These are phyloP conservation scores for Teratosphaeria gauchensis DNA, from an alignment of 2,329 filamentous ascomycete genomes.

Conservation along the genomic window DNA sequence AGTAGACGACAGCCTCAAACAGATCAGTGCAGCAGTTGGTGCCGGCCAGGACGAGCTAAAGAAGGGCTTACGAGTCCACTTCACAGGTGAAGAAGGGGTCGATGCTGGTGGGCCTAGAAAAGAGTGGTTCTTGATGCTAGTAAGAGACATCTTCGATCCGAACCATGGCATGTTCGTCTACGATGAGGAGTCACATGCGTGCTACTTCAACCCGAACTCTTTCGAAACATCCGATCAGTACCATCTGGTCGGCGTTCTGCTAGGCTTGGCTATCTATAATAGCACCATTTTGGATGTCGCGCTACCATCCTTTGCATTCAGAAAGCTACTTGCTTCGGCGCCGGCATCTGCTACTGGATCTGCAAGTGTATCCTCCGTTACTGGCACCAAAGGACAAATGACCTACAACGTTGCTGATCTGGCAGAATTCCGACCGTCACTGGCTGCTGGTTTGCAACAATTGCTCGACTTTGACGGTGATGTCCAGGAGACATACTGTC, in stretches of 20 bases:
- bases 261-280: conserved; percentile 89
- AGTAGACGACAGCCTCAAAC: conserved; percentile 76
- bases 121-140: conserved; percentile 86
- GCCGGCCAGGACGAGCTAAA: conserved; percentile 77
- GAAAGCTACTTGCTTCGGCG: conserved; percentile 71
- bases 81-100: conserved; percentile 79
- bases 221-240: conserved; percentile 89
- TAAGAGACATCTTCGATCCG: conserved; percentile 83
- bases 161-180: conserved; percentile 88
- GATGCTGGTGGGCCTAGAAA: conserved; percentile 84
- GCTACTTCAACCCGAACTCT: conserved; percentile 85
- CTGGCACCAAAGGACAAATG: conserved; percentile 39
- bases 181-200: conserved; percentile 80
- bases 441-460: conserved; percentile 66
- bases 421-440: conserved; percentile 65
- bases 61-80: conserved; percentile 77
- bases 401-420: conserved; percentile 72
- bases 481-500: conserved; percentile 68
- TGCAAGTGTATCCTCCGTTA: conserved; percentile 32
- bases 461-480: conserved; percentile 77
- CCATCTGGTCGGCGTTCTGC: conserved; percentile 76
- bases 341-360: conserved; percentile 52
- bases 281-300: conserved; percentile 85
- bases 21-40: conserved; percentile 76
- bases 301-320: conserved; percentile 79